Evolutionary conservation across 2,329 filamentous ascomycete genomes (phyloP).

Genomic region (Tolypocladium ovalisporum): DNA sequence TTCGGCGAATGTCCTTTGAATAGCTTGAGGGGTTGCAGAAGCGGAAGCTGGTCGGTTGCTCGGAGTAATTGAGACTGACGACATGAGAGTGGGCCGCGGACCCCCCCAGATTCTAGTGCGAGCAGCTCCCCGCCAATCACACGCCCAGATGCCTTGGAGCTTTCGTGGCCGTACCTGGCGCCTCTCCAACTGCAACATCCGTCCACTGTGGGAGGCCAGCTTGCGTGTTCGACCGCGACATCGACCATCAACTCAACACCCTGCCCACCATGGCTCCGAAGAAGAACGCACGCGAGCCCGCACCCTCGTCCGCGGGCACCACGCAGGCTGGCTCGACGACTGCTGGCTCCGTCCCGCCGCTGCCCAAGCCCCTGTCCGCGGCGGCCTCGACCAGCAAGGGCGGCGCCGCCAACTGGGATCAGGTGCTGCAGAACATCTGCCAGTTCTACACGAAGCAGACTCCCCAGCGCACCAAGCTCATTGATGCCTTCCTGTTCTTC

Average conservation of each 20-base stretch:
- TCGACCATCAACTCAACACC: constrained; percentile 1
- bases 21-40: background rate
- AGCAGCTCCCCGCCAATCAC: constrained; percentile 18
- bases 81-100: background rate
- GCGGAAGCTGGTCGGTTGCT: constrained; percentile 4
- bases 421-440: constrained; percentile 61
- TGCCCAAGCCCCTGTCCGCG: constrained; percentile 8
- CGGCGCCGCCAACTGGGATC: constrained; percentile 30
- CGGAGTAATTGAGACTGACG: constrained; percentile 8
- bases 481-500: constrained; percentile 86
- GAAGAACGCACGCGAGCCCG: constrained; percentile 25
- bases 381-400: constrained; percentile 7
- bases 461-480: constrained; percentile 80
- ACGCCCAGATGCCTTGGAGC: constrained; percentile 16
- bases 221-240: background rate
- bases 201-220: background rate
- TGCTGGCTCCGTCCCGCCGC: constrained; percentile 13
- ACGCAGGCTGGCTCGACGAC: constrained; percentile 17
- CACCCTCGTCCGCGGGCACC: constrained; percentile 21
- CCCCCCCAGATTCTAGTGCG: background rate
- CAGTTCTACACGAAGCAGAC: constrained; percentile 71
- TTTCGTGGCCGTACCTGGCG: constrained; percentile 22
- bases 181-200: constrained; percentile 1
- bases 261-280: constrained; percentile 37
- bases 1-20: background rate